Conservation (phyloP, 768 basidiomycete species). For the Agrocybe pediades region DNA sequence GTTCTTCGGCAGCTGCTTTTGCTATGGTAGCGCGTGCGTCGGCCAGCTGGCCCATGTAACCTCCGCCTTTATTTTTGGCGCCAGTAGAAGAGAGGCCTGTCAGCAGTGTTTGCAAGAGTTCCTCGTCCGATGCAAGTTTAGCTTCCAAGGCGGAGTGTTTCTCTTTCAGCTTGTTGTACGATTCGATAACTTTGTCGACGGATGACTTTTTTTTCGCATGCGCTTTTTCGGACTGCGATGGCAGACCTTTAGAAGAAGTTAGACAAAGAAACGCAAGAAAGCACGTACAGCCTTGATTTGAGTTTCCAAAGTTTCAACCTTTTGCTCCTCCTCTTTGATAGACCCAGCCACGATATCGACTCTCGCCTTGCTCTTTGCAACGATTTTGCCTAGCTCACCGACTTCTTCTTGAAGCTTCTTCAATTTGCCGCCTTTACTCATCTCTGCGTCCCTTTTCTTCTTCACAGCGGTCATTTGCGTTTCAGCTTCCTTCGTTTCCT, state of each 20-base stretch:
- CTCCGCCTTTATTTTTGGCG: constrained; percentile 70
- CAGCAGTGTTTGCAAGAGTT: constrained; percentile 91
- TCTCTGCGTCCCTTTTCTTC: constrained; percentile 80
- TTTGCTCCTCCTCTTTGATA: constrained; percentile 77
- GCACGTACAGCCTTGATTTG: constrained; percentile 63
- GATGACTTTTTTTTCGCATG: constrained; percentile 61
- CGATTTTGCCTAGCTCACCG: constrained; percentile 71
- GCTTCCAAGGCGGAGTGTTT: constrained; percentile 62
- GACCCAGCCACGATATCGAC: constrained; percentile 77
- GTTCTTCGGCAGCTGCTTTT: constrained; percentile 80
- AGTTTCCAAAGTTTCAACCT: constrained; percentile 49
- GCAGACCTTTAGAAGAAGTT: neutral
- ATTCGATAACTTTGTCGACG: constrained; percentile 52
- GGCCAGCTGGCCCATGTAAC: constrained; percentile 96
- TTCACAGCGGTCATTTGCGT: constrained; percentile 65
- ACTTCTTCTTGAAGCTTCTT: constrained; percentile 84
- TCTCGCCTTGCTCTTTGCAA: constrained; percentile 85
- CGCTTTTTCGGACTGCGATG: constrained; percentile 53
- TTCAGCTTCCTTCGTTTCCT: constrained; percentile 64
- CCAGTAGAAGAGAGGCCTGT: constrained; percentile 84
- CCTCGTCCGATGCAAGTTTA: constrained; percentile 75
- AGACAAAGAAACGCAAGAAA: neutral
- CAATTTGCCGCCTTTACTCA: constrained; percentile 91
- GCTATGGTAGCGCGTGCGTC: constrained; percentile 77
- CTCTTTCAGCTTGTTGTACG: constrained; percentile 67